Conservation (phyloP, 2,329 filamentous ascomycete species). For the Fusarium robinianum region DNA sequence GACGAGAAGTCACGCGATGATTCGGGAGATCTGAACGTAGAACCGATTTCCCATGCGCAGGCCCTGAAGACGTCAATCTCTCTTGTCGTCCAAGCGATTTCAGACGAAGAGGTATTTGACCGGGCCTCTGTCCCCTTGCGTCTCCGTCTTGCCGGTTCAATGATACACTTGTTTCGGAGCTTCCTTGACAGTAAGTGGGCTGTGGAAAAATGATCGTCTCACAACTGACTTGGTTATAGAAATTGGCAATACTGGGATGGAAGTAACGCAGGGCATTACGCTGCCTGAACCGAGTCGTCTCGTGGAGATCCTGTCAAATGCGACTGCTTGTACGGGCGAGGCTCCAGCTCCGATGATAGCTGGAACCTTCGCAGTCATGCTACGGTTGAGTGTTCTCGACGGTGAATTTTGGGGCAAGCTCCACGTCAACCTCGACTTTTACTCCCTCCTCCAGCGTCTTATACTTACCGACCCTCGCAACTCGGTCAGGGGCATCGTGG, state of each 20-base stretch:
- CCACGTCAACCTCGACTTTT: conserved; percentile 28
- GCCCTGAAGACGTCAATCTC: conserved; percentile 52
- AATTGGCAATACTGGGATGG: conserved; percentile 15
- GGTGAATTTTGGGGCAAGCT: conserved; percentile 38
- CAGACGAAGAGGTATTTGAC: conserved; percentile 57
- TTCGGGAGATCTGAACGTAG: conserved; percentile 18
- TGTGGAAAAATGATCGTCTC: background rate
- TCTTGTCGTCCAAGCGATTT: conserved; percentile 64
- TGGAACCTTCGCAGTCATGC: conserved; percentile 35
- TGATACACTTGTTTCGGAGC: conserved; percentile 38
- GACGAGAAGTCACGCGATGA: conserved; percentile 6
- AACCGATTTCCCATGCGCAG: conserved; percentile 38
- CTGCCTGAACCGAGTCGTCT: conserved; percentile 29
- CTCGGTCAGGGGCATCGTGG: conserved; percentile 38
- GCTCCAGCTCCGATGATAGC: conserved; percentile 33
- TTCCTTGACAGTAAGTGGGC: conserved; percentile 35
- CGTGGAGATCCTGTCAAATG: conserved; percentile 37
- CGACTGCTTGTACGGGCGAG: conserved; percentile 31
- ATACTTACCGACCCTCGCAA: conserved; percentile 38
- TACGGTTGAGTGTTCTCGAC: conserved; percentile 38
- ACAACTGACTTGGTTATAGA: conserved; percentile 22
- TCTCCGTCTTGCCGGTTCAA: conserved; percentile 35
- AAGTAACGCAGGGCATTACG: conserved; percentile 7
- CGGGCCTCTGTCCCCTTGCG: conserved; percentile 33
- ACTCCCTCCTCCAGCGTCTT: conserved; percentile 29